These are phyloP conservation scores for Trichosporon sp. DNA, from an alignment of 1,284 basidiomycete genomes.

Conservation along the genomic window DNA sequence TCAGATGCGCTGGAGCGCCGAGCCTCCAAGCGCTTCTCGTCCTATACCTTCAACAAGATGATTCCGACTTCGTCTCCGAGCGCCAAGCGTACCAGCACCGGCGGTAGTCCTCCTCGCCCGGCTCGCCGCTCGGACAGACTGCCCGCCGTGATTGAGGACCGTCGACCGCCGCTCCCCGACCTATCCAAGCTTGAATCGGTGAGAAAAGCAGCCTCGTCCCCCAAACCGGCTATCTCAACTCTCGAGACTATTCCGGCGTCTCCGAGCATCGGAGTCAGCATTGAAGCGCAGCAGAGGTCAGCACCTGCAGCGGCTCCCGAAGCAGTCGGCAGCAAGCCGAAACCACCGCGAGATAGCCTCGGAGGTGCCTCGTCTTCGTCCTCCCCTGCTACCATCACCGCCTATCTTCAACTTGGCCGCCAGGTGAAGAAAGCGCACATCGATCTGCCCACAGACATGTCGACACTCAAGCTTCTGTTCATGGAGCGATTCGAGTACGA, in stretches of 20 bases:
- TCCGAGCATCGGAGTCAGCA: neutral
- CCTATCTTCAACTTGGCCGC: conserved; percentile 85
- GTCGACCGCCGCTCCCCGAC: neutral
- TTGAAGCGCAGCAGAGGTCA: neutral
- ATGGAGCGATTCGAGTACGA: conserved; percentile 94
- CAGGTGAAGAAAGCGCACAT: conserved; percentile 84
- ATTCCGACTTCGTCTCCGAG: conserved; percentile 53
- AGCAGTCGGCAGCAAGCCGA: neutral
- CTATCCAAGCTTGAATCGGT: neutral
- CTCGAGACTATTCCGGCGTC: neutral
- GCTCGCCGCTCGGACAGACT: conserved; percentile 31
- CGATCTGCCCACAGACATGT: conserved; percentile 56
- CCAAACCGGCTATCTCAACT: neutral
- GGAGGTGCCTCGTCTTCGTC: neutral
- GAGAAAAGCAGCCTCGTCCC: neutral
- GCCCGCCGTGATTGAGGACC: conserved; percentile 21
- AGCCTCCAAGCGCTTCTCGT: conserved; percentile 93
- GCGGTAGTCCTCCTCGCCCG: conserved; percentile 39
- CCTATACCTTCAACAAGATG: conserved; percentile 94
- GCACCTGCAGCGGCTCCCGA: neutral
- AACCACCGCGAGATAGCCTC: neutral
- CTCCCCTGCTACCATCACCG: conserved; percentile 45
- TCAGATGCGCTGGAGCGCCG: conserved; percentile 81
- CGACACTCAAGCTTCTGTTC: conserved; percentile 60
- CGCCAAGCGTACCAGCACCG: conserved; percentile 24